A percentile compares a stretch with the other conserved stretches of the same genome.
Evolutionary conservation across 768 basidiomycete genomes (phyloP).

Genomic region (Phlebiopsis flavidoalba): DNA sequence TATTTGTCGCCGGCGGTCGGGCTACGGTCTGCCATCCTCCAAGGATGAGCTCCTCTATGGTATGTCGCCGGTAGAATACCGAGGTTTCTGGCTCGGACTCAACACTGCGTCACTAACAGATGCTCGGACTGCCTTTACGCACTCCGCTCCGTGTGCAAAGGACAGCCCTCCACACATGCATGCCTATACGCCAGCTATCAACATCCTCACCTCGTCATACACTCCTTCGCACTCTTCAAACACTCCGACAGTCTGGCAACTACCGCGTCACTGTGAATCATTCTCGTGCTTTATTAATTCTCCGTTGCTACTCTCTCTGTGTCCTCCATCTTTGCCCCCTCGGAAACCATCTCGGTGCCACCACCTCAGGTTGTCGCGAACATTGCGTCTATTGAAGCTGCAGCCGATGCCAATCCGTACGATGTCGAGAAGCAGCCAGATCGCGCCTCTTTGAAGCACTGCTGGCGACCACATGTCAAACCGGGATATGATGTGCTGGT

Average conservation of each 20-base stretch:
- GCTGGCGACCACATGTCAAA: conserved; percentile 54
- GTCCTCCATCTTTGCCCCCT: conserved; percentile 26
- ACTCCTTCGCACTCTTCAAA: conserved; percentile 1
- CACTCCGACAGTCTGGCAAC: neutral
- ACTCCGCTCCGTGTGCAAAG: conserved; percentile 29
- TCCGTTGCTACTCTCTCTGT: too few relatives aligned
- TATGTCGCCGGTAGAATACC: conserved; percentile 9
- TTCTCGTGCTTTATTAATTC: too few relatives aligned
- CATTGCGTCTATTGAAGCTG: conserved; percentile 71
- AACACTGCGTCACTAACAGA: conserved; percentile 21
- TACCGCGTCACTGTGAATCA: neutral
- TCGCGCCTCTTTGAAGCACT: conserved; percentile 67
- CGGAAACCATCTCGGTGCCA: conserved; percentile 41
- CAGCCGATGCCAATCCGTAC: conserved; percentile 68
- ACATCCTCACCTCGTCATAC: conserved; percentile 5
- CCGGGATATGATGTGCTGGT: conserved; percentile 70
- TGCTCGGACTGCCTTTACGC: conserved; percentile 35
- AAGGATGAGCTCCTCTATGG: conserved; percentile 8
- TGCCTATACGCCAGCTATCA: conserved; percentile 18
- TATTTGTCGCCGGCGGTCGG: neutral
- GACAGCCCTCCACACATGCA: conserved; percentile 17
- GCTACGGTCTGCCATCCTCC: conserved; percentile 6
- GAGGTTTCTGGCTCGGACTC: neutral
- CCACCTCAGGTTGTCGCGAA: conserved; percentile 63
- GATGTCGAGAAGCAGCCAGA: conserved; percentile 66